Evolutionary conservation across 345 rosid genomes (phyloP), one percentile per base, ranked within the genome.

Genomic region (Stellera chamaejasme): DNA sequence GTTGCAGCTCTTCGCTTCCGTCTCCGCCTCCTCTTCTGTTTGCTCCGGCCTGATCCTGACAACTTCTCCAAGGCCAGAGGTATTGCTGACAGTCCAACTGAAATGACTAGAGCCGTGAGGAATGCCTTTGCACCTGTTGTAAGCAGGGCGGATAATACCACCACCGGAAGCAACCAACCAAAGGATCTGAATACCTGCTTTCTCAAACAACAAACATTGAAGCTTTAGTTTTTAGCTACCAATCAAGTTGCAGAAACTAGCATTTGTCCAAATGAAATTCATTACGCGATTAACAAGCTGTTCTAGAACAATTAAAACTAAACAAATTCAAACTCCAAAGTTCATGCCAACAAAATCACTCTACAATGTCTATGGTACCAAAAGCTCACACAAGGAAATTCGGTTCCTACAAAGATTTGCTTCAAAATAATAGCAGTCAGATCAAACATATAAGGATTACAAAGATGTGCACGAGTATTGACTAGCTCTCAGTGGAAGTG

Each of bases 91-190:
- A 58, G 71, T 43, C 66, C 85, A 45, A 84, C 15, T 43, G 76
- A 53, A 19, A 81, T 28, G 26, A 71, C 74, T 19, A 74, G 57
- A 23, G 80, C 47, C 66, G 54, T 50, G 50, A 81, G 62, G 59
- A 84, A 77, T 42, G 91, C 80, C 65, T 81, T 77, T n/a, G 74
- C 85, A 43, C 87, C 91, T n/a, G 72, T 59, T 47, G 83, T 78
- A 50, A 69, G 19, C 51, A 84, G 52, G 45, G 50, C 45, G 1
- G 87, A 75, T 28, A 73, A 13, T 45, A 77, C 50, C 58, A 79
- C 60, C n/a, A 60, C 62, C 2, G 87, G 87, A 59, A 77, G 72
- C 10, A 50, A 13, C 87, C 81, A 81, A 41, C 92, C 92, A 59
- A 56, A 81, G 52, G 87, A 79, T 72, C 71, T 73, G 56, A 78